These are phyloP conservation scores for Leccinellum rugosiceps DNA, from an alignment of 768 basidiomycete species.

Conservation along the genomic window DNA sequence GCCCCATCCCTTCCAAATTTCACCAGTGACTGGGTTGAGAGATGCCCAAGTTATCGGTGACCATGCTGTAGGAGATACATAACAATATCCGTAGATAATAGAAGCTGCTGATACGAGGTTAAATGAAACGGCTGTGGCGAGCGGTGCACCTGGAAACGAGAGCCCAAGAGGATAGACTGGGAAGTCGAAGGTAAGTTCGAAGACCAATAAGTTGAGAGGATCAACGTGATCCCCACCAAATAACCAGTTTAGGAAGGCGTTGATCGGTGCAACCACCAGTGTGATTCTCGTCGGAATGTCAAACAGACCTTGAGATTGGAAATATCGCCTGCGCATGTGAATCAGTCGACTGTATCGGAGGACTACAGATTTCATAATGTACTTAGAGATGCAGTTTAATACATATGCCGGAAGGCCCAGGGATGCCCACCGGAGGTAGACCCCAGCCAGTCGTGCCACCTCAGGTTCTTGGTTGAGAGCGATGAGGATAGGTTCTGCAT, in stretches of 20 bases:
- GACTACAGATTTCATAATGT: neutral
- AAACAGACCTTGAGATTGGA: slow-evolving; percentile 89
- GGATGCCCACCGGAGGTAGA: slow-evolving; percentile 74
- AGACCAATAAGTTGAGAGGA: neutral
- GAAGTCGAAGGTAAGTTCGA: neutral
- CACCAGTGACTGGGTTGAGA: slow-evolving; percentile 49
- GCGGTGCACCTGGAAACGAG: slow-evolving; percentile 90
- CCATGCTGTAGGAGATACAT: slow-evolving; percentile 75
- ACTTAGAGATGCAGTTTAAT: slow-evolving; percentile 55
- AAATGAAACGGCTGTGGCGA: slow-evolving; percentile 85
- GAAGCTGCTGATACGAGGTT: slow-evolving; percentile 71
- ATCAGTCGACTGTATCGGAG: neutral
- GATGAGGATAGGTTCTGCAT: slow-evolving; percentile 74
- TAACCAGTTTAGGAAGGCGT: slow-evolving; percentile 76
- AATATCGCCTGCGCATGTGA: slow-evolving; percentile 36
- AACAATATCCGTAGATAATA: slow-evolving; percentile 59
- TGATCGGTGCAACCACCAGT: slow-evolving; percentile 79
- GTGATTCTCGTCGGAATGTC: slow-evolving; percentile 82
- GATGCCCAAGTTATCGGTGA: slow-evolving; percentile 34
- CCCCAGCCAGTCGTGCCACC: slow-evolving; percentile 70
- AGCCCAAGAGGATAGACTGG: slow-evolving; percentile 56
- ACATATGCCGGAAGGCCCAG: slow-evolving; percentile 77
- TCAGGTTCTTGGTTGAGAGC: slow-evolving; percentile 77
- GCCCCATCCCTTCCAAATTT: slow-evolving; percentile 65
- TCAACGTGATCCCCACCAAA: slow-evolving; percentile 51